Conservation (phyloP, 768 basidiomycete genomes). For the Dacryopinax primogenitus region DNA sequence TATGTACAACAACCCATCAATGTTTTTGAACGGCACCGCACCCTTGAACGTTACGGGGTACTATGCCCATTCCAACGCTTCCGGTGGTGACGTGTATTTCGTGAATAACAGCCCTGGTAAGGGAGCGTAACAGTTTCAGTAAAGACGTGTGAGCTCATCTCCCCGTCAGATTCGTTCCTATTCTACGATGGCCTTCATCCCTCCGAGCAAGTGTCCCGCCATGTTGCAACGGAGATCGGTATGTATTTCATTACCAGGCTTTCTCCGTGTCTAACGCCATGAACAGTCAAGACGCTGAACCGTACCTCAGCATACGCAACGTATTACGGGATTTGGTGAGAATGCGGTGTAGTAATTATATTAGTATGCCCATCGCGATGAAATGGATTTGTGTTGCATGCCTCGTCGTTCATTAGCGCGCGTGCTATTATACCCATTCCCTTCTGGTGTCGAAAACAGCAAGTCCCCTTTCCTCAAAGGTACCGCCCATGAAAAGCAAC, state of each 20-base stretch:
- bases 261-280: background rate
- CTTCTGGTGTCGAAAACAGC: too few relatives aligned
- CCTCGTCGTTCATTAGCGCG: too few relatives aligned
- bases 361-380: too few relatives aligned
- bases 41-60: conserved; percentile 46
- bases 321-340: background rate
- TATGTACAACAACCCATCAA: conserved; percentile 39
- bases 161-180: background rate
- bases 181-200: conserved; percentile 43
- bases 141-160: background rate
- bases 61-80: background rate
- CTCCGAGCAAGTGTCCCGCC: conserved; percentile 44
- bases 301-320: background rate
- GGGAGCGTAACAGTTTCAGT: background rate
- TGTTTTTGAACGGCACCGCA: conserved; percentile 51
- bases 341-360: background rate
- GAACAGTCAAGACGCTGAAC: conserved; percentile 3
- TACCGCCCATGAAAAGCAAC: too few relatives aligned
- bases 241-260: background rate
- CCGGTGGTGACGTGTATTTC: background rate
- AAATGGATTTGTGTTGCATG: too few relatives aligned
- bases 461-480: too few relatives aligned
- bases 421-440: too few relatives aligned
- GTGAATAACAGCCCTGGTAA: background rate
- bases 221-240: conserved; percentile 39